Base-by-base conservation (phyloP, 768 basidiomycete species). In the Aureoboletus auriporus region DNA sequence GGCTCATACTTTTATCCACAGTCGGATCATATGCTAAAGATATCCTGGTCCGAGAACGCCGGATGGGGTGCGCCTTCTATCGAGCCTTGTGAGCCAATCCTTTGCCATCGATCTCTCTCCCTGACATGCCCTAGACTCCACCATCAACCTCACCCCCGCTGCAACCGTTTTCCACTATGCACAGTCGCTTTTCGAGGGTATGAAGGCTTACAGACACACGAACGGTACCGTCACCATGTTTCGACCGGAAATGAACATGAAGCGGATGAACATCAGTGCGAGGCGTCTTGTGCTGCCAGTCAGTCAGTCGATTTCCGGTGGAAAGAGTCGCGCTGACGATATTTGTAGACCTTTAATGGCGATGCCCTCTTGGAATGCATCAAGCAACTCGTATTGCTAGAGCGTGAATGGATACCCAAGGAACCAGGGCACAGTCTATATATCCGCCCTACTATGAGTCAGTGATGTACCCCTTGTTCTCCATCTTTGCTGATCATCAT, bases 191-290 rank as follows among this genome's bases (percentile, higher is more conserved):
- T 95, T 98, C 62, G 94, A 98, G 66, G 91, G 94, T 14, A 82
- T 96, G 80, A 97, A 97, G 66, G 94, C 94, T 1, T 97, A 95
- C 71, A 76, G 84, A 41, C 81, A 84, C 55, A 68, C 78, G 33
- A 69, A 78, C 41, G 93, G 86, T 31, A 82, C 77, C 26, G 80
- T 93, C 17, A 80, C 86, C 14, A 70, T 97, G 55, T 97, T 97
- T 77, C 75, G 94, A 39, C 95, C 94, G 3, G 91, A 96, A 69
- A 90, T 91, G 89, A 96, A 97, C 71, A 95, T 97, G 93, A 84
- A 83, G 61, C 83, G 94, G 26, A 93, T 98, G 93, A 92, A 91
- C 70, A 78, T 56, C 39, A 90, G 86, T 60, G 93, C 94, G 12
- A 56, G 69, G 23, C 81, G 94, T 36, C 74, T 92, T 46, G 89